phyloP scores from a whole-genome alignment of 2,329 filamentous ascomycete genomes.

The Aureobasidium leucospermi region DNA sequence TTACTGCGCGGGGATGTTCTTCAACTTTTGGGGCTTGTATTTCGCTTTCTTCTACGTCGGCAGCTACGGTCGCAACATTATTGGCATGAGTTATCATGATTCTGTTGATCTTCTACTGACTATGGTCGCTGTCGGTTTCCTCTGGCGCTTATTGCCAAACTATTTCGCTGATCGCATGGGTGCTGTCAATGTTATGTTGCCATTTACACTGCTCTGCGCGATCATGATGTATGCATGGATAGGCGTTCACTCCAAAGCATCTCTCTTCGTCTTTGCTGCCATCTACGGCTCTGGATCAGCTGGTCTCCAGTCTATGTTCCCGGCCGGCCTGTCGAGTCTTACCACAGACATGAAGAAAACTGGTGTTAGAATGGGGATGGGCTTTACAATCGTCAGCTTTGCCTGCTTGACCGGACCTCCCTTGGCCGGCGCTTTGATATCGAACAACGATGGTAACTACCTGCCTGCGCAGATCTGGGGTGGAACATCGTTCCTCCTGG shows the following conservation, averaged over 20 bases:
- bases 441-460: constrained; percentile 28
- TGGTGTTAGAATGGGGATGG: constrained; percentile 43
- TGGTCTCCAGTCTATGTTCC: constrained; percentile 40
- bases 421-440: constrained; percentile 40
- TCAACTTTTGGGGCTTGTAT: constrained; percentile 26
- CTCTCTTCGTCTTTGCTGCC: constrained; percentile 38
- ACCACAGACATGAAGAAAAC: constrained; percentile 41
- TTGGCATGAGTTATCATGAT: constrained; percentile 40
- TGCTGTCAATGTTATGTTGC: constrained; percentile 50
- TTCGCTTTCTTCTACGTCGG: constrained; percentile 41
- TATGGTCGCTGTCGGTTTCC: constrained; percentile 49
- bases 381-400: constrained; percentile 39
- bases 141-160: constrained; percentile 47
- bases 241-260: constrained; percentile 35
- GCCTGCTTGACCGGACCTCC: constrained; percentile 40
- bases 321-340: constrained; percentile 34
- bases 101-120: constrained; percentile 51
- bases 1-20: constrained; percentile 21
- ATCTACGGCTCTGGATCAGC: constrained; percentile 39
- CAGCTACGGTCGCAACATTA: constrained; percentile 30
- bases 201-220: constrained; percentile 39
- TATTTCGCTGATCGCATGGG: constrained; percentile 50
- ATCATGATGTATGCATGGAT: constrained; percentile 52
- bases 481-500: constrained; percentile 27
- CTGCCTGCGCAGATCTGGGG: constrained; percentile 40